phyloP scores from a whole-genome alignment of 2,329 filamentous ascomycete genomes.

The Phaeosphaeria sp. region DNA sequence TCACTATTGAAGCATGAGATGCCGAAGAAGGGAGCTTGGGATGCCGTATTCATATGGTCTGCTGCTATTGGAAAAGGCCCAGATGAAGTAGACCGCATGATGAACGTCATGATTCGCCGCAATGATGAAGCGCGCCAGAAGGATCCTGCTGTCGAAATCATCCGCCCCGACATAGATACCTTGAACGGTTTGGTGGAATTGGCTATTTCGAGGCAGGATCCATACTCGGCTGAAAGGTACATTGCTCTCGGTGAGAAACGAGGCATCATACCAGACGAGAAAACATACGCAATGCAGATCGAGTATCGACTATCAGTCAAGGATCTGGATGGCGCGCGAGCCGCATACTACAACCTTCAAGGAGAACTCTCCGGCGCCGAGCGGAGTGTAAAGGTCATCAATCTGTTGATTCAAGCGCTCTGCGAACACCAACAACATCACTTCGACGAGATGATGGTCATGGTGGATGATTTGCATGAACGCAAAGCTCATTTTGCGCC shows the following conservation, averaged over 20 bases:
- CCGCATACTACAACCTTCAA: conserved; percentile 69
- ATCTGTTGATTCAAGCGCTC: conserved; percentile 74
- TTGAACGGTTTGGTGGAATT: conserved; percentile 79
- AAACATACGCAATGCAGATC: conserved; percentile 77
- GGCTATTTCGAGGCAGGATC: conserved; percentile 73
- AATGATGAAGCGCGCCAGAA: conserved; percentile 54
- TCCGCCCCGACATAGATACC: conserved; percentile 69
- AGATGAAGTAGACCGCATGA: conserved; percentile 76
- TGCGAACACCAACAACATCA: conserved; percentile 67
- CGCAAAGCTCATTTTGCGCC: conserved; percentile 73
- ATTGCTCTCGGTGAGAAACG: conserved; percentile 70
- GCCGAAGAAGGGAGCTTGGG: conserved; percentile 66
- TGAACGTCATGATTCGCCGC: conserved; percentile 67
- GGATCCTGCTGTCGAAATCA: conserved; percentile 32
- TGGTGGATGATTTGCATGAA: conserved; percentile 76
- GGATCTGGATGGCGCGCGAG: conserved; percentile 74
- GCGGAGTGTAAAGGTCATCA: conserved; percentile 69
- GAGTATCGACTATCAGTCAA: conserved; percentile 75
- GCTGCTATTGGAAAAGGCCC: conserved; percentile 74
- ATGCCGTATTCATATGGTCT: conserved; percentile 78
- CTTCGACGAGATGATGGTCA: conserved; percentile 74
- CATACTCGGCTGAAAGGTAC: conserved; percentile 76
- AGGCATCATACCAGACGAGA: conserved; percentile 70
- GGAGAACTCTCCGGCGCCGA: conserved; percentile 62
- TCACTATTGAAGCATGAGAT: conserved; percentile 42